Percentiles rank a stretch among this genome's conserved stretches.
These are phyloP conservation scores for Rhodamnia rubescens DNA, from an alignment of 345 rosid genomes.

Conservation along the genomic window DNA sequence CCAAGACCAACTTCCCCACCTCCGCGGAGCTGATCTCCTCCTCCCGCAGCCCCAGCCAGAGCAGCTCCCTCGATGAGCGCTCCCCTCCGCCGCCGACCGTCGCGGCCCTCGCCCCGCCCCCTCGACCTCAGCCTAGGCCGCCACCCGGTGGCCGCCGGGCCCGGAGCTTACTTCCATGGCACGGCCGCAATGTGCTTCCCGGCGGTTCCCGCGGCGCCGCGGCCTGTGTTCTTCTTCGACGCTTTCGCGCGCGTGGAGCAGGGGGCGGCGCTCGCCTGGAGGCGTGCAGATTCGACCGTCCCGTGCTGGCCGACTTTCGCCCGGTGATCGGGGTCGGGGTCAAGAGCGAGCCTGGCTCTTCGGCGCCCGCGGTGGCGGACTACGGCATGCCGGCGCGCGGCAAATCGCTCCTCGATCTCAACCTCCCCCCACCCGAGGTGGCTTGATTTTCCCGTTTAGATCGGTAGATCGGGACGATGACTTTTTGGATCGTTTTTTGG, in stretches of 20 bases:
- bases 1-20: constrained; percentile 69
- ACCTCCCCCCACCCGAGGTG: constrained; percentile 50
- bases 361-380: constrained; percentile 46
- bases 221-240: constrained; percentile 44
- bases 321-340: not conserved
- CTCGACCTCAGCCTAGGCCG: constrained; percentile 44
- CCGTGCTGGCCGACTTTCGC: constrained; percentile 2
- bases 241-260: constrained; percentile 28
- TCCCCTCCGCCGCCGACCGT: constrained; percentile 42
- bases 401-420: constrained; percentile 42
- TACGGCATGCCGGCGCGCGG: constrained; percentile 11
- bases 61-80: constrained; percentile 64
- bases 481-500: not conserved
- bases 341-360: constrained; percentile 63
- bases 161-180: not conserved
- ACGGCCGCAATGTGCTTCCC: constrained; percentile 10
- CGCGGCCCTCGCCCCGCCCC: constrained; percentile 12
- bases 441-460: constrained; percentile 26
- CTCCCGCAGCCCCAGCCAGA: constrained; percentile 61
- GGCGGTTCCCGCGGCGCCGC: not conserved
- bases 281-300: constrained; percentile 17
- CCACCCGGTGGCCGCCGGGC: not conserved
- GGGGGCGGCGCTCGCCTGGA: not conserved
- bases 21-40: constrained; percentile 14
- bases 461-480: not conserved